A percentile compares a stretch with the other conserved stretches of the same genome.
Evolutionary conservation across 768 basidiomycete genomes (phyloP).

Genomic region (Xerocomellus intermedius): DNA sequence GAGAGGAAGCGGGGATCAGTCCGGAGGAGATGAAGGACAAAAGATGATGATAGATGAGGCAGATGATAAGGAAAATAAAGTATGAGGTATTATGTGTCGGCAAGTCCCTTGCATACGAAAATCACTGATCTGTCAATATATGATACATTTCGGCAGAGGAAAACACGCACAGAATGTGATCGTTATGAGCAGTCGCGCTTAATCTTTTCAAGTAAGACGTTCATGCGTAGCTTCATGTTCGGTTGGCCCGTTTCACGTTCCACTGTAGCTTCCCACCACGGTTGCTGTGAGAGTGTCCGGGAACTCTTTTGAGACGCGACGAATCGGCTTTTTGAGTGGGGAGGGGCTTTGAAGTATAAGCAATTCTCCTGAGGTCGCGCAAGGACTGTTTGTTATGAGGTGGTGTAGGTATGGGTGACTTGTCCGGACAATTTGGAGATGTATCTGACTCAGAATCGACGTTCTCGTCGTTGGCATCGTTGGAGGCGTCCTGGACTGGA

Average conservation of each 20-base stretch:
- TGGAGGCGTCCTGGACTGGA: neutral
- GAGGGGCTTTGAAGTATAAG: constrained; percentile 57
- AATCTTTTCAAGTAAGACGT: constrained; percentile 82
- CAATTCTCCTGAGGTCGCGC: constrained; percentile 60
- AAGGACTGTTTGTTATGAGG: constrained; percentile 34
- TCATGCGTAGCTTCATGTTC: constrained; percentile 88
- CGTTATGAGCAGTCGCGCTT: constrained; percentile 53
- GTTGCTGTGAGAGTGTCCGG: constrained; percentile 13
- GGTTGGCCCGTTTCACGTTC: constrained; percentile 46
- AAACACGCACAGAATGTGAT: constrained; percentile 3
- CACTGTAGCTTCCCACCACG: constrained; percentile 29
- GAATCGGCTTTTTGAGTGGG: constrained; percentile 57
- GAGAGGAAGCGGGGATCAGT: constrained; percentile 41
- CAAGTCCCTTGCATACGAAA: neutral
- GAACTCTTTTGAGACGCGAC: constrained; percentile 29
- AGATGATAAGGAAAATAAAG: constrained; percentile 59
- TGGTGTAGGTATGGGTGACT: neutral
- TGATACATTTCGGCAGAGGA: neutral
- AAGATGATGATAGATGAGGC: constrained; percentile 39
- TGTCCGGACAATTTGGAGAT: constrained; percentile 1
- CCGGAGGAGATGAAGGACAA: constrained; percentile 26
- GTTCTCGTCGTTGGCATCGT: neutral
- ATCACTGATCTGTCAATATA: neutral
- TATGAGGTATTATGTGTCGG: constrained; percentile 27
- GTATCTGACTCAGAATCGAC: neutral